Conservation (phyloP, 768 basidiomycete genomes). For the Kwoniella europaea region DNA sequence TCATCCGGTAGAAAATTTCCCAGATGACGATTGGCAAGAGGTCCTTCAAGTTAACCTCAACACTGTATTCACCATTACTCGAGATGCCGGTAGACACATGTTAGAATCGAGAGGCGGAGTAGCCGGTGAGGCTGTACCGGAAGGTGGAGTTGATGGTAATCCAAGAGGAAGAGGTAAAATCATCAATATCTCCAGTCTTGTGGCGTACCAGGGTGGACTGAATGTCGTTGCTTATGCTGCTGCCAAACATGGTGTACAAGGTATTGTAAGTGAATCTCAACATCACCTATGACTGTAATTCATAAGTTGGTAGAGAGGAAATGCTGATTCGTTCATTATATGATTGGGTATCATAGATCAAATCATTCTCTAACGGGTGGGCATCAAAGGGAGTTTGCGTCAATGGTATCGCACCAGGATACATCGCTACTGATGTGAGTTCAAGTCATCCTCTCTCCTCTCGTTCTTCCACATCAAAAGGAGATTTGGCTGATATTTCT, state of each 20-base stretch:
- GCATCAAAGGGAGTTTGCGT: slow-evolving; percentile 84
- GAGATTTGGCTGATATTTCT: background rate
- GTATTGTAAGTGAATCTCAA: slow-evolving; percentile 56
- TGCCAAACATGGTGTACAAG: slow-evolving; percentile 80
- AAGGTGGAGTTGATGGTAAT: slow-evolving; percentile 49
- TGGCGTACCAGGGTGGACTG: slow-evolving; percentile 62
- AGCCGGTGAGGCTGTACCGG: slow-evolving; percentile 49
- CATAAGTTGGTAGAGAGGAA: slow-evolving; percentile 27
- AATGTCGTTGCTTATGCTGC: slow-evolving; percentile 89
- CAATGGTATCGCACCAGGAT: slow-evolving; percentile 85
- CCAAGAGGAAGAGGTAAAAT: slow-evolving; percentile 67
- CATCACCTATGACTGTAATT: background rate
- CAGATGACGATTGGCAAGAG: slow-evolving; percentile 73
- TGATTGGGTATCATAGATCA: slow-evolving; percentile 53
- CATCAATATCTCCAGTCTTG: slow-evolving; percentile 68
- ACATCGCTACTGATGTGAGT: slow-evolving; percentile 87
- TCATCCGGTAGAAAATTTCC: slow-evolving; percentile 67
- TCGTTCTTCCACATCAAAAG: background rate
- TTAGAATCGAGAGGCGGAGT: slow-evolving; percentile 64
- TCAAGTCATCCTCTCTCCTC: slow-evolving; percentile 48
- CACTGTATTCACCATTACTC: slow-evolving; percentile 79
- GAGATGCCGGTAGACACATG: slow-evolving; percentile 90
- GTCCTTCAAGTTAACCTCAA: slow-evolving; percentile 86
- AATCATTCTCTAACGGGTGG: slow-evolving; percentile 93
- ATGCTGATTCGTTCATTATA: slow-evolving; percentile 58